Percentiles rank a stretch among this genome's conserved stretches.
These are phyloP conservation scores for Zygoascus ofunaensis DNA, from an alignment of 805 yeast species.

Conservation along the genomic window DNA sequence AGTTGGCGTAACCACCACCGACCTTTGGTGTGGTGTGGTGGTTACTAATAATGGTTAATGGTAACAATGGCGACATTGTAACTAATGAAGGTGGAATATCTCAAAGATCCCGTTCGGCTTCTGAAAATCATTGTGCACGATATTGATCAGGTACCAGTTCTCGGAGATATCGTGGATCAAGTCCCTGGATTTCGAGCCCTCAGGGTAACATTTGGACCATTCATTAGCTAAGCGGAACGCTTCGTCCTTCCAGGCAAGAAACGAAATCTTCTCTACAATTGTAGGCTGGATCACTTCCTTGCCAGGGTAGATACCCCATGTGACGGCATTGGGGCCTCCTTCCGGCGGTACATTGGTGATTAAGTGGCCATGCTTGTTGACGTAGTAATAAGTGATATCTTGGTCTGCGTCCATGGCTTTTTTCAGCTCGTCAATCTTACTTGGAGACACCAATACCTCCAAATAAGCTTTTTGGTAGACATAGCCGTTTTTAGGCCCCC, in stretches of 20 bases:
- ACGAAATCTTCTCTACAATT: conserved; percentile 83
- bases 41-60: no score
- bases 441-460: conserved; percentile 70
- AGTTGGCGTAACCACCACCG: conserved; percentile 2
- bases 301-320: conserved; percentile 98
- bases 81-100: conserved; percentile 20
- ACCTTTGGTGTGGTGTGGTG: neutral
- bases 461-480: conserved; percentile 92
- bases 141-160: conserved; percentile 67
- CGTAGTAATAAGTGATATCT: conserved; percentile 70
- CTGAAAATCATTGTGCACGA: conserved; percentile 77
- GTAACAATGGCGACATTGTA: no score
- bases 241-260: conserved; percentile 96
- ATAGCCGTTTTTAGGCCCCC: conserved; percentile 93
- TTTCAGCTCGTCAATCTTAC: conserved; percentile 39
- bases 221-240: conserved; percentile 74
- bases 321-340: conserved; percentile 84
- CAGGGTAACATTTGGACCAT: conserved; percentile 46
- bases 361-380: conserved; percentile 48
- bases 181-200: conserved; percentile 27
- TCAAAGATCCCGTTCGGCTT: conserved; percentile 26
- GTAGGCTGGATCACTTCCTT: conserved; percentile 93
- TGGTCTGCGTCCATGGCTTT: conserved; percentile 36
- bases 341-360: conserved; percentile 62
- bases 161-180: conserved; percentile 42